phyloP scores from a whole-genome alignment of 805 yeast species.

The Kodamaea sagamina region DNA sequence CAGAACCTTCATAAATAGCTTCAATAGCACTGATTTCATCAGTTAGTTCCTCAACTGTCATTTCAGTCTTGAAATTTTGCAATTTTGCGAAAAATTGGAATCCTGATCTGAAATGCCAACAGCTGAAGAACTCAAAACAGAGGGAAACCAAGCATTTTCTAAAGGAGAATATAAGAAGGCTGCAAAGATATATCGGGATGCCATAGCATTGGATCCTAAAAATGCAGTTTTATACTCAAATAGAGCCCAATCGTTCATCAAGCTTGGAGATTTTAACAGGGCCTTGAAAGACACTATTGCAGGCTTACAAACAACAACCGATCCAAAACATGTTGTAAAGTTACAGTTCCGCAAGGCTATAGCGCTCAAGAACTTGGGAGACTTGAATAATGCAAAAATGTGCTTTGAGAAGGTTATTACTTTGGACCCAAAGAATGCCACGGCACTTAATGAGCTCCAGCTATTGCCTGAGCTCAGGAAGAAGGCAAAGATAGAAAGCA shows the following conservation, averaged over 20 bases:
- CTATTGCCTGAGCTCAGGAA: conserved; percentile 14
- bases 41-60: conserved; percentile 48
- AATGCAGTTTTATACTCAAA: conserved; percentile 66
- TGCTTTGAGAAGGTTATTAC: conserved; percentile 39
- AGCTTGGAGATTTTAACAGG: conserved; percentile 48
- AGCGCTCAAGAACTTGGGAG: conserved; percentile 35
- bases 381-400: conserved; percentile 24
- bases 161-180: conserved; percentile 51
- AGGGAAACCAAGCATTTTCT: conserved; percentile 58
- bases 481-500: conserved; percentile 10
- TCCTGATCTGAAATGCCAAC: conserved; percentile 16
- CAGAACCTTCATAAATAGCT: conserved; percentile 78
- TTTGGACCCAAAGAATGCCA: conserved; percentile 43
- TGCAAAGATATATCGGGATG: conserved; percentile 54
- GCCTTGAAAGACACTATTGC: conserved; percentile 52
- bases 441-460: conserved; percentile 40
- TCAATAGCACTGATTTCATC: conserved; percentile 84
- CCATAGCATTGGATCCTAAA: conserved; percentile 48
- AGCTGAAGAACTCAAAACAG: conserved; percentile 35
- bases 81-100: neutral
- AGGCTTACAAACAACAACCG: conserved; percentile 44
- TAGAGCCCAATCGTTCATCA: conserved; percentile 64
- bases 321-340: conserved; percentile 43
- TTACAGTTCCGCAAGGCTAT: conserved; percentile 53
- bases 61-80: conserved; percentile 6